Percentiles rank a stretch among this genome's conserved stretches.
phyloP scores from a whole-genome alignment of 352 stramenopile species.

The Phytophthora nicotianae region DNA sequence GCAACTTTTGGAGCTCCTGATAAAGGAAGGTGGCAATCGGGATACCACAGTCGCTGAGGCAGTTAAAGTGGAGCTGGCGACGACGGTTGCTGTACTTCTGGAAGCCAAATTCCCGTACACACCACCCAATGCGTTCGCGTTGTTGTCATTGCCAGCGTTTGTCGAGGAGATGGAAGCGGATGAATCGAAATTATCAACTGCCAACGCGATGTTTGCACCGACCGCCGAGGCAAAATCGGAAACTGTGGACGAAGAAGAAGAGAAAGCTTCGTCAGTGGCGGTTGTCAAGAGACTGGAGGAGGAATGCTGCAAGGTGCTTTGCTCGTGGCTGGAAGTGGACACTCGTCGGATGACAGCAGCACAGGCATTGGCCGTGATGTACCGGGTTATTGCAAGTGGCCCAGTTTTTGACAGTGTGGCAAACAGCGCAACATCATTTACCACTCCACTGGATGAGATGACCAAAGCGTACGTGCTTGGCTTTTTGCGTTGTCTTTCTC shows the following conservation, averaged over 20 bases:
- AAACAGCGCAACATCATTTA: conserved; percentile 27
- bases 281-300: conserved; percentile 36
- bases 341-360: conserved; percentile 40
- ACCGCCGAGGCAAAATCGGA: conserved; percentile 27
- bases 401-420: conserved; percentile 15
- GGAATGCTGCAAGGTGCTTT: conserved; percentile 48
- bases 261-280: conserved; percentile 28
- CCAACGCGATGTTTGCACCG: conserved; percentile 11
- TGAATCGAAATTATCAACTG: conserved; percentile 35
- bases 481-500: not conserved
- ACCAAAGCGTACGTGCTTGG: conserved; percentile 34
- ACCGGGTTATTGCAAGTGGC: conserved; percentile 35
- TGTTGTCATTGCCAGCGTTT: conserved; percentile 65
- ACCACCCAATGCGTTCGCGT: conserved; percentile 45
- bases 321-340: conserved; percentile 41
- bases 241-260: conserved; percentile 37
- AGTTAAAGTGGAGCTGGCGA: conserved; percentile 57
- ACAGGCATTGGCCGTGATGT: conserved; percentile 45
- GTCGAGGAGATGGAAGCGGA: conserved; percentile 52
- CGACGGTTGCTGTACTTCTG: conserved; percentile 62
- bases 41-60: conserved; percentile 40
- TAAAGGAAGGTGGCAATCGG: conserved; percentile 20
- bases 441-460: conserved; percentile 35
- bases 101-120: conserved; percentile 53
- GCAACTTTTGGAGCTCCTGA: conserved; percentile 46